phyloP scores from a whole-genome alignment of 2,329 filamentous ascomycete species.

The Sporothrix phasma region DNA sequence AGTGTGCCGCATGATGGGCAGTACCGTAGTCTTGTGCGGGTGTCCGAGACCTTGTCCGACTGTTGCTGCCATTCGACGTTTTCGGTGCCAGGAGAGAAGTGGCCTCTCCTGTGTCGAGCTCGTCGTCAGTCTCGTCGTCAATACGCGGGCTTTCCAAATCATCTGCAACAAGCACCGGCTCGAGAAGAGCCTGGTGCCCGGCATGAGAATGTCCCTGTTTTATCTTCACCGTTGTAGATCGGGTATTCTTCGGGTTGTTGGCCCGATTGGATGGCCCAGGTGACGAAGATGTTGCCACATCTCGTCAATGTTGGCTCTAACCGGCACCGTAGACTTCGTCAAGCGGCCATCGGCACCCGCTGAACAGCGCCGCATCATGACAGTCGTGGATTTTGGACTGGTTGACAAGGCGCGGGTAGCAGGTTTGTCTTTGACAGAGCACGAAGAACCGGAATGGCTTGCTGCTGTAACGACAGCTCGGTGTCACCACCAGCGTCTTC shows the following conservation, averaged over 20 bases:
- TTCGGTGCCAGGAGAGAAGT: slow-evolving; percentile 36
- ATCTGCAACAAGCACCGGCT: background rate
- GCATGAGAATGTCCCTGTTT: slow-evolving; percentile 31
- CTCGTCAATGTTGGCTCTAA: slow-evolving; percentile 52
- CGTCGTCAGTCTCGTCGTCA: slow-evolving; percentile 14
- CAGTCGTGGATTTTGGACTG: slow-evolving; percentile 44
- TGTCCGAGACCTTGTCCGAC: background rate
- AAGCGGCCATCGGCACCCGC: slow-evolving; percentile 43
- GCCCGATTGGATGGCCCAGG: slow-evolving; percentile 57
- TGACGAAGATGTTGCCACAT: slow-evolving; percentile 55
- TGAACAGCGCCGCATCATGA: slow-evolving; percentile 50
- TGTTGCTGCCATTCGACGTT: background rate
- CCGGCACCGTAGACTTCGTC: slow-evolving; percentile 39
- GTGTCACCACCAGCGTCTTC: slow-evolving; percentile 23
- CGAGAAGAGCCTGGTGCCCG: background rate
- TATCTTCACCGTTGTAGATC: slow-evolving; percentile 56
- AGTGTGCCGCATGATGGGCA: background rate
- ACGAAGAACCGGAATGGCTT: slow-evolving; percentile 29
- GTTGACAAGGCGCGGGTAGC: slow-evolving; percentile 33
- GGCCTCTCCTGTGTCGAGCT: slow-evolving; percentile 29
- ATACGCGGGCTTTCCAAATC: background rate
- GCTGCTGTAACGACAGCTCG: slow-evolving; percentile 15
- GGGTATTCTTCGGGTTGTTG: slow-evolving; percentile 51
- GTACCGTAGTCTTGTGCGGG: background rate
- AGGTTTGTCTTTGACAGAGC: background rate